Conservation (phyloP, 73 alveolate species). For the Uronychia setigera region DNA sequence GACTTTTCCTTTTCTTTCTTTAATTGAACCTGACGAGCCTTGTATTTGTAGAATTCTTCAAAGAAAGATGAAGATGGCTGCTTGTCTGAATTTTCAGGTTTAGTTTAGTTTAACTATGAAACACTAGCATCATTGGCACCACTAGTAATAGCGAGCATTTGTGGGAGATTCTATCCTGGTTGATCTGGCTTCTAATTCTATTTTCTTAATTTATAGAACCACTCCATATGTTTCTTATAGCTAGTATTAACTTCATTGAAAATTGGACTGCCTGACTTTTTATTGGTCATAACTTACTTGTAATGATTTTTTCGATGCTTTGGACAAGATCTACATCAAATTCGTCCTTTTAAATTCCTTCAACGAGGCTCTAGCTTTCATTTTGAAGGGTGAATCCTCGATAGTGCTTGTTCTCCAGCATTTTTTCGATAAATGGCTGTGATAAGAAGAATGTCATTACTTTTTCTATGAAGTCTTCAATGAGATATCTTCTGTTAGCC, state of each 20-base stretch:
- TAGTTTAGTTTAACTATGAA: no score
- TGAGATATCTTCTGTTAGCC: neutral
- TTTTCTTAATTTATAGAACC: neutral
- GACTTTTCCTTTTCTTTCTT: neutral
- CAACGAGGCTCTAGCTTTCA: neutral
- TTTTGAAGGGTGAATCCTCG: neutral
- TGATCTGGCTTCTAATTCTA: no score
- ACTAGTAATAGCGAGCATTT: no score
- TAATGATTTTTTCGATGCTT: neutral
- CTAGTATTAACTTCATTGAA: neutral
- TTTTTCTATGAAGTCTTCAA: slow-evolving; percentile 11
- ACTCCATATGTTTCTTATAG: neutral
- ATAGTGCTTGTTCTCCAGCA: neutral
- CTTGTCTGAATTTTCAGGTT: neutral
- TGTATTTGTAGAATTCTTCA: neutral
- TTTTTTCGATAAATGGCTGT: neutral
- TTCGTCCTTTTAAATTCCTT: slow-evolving; percentile 1
- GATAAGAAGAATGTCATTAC: neutral
- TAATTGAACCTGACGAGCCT: neutral
- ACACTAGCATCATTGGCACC: no score
- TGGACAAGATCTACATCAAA: neutral
- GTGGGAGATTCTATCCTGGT: no score
- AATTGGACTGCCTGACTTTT: neutral
- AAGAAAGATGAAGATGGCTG: neutral
- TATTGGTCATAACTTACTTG: neutral